Conservation (phyloP, 2,329 filamentous ascomycete genomes). For the Aspergillus ruber region DNA sequence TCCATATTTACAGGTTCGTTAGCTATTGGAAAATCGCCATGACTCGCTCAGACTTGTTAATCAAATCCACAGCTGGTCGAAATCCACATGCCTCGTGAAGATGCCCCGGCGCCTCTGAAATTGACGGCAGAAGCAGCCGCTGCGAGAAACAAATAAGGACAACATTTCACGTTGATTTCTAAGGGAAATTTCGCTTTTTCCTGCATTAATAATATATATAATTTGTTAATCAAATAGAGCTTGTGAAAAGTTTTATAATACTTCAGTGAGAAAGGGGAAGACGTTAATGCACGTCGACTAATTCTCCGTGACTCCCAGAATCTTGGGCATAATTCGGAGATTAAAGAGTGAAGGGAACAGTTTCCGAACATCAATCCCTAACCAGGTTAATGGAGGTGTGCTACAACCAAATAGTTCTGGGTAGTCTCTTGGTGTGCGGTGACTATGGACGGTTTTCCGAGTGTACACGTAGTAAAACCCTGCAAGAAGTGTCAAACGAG, state of each 20-base stretch:
- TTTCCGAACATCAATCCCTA: background rate
- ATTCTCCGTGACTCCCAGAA: background rate
- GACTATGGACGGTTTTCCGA: no score
- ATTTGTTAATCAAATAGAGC: background rate
- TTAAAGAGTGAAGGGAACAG: no score
- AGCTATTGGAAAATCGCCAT: background rate
- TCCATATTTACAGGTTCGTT: constrained; percentile 37
- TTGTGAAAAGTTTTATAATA: background rate
- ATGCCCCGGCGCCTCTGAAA: constrained; percentile 65
- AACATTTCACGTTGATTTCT: no score
- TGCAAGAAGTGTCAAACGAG: background rate
- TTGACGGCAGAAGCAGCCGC: constrained; percentile 66
- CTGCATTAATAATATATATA: no score
- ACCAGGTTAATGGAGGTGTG: no score
- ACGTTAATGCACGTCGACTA: background rate
- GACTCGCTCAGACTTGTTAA: background rate
- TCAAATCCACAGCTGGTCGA: constrained; percentile 64
- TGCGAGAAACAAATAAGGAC: constrained; percentile 49
- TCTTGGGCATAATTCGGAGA: no score
- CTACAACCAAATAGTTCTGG: no score
- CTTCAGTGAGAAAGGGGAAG: background rate
- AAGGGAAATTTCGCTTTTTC: background rate
- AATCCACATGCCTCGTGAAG: constrained; percentile 70
- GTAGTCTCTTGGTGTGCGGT: no score
- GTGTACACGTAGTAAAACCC: background rate